Evolutionary conservation across 2,329 filamentous ascomycete species (phyloP), one percentile per base, ranked within the genome.

Genomic region (Fusarium vanettenii): DNA sequence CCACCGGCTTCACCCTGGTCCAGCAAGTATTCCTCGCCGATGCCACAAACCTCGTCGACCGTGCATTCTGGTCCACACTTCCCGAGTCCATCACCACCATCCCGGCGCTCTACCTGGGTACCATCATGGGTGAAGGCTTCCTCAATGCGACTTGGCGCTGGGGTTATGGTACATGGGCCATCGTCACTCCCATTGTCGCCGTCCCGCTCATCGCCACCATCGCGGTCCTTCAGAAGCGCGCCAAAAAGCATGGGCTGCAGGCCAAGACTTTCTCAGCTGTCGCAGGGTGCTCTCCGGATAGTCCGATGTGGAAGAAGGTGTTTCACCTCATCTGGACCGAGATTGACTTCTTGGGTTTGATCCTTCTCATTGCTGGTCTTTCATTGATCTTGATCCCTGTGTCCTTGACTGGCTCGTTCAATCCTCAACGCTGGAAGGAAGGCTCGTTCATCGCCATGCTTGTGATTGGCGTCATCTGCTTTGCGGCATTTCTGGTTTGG

Each of bases 401-500:
- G 5, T 52, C 45, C 29, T 52, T 52, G 45, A 52, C 45, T 29
- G 45, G 45, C 22, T 52, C 45, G 16, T 29, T 52, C 10, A 52
- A 52, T n/a, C 45, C 45, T 52, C 45, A 52, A 6, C 45, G 45
- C 16, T 52, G 45, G 45, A 52, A 52, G 16, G 45, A 52, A 16
- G 45, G 45, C 9, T 52, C 45, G 2, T 52, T 52, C 25, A 52
- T 52, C 11, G 45, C 45, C 5, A 52, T 52, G 45, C 45, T 52
- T 13, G 61, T 72, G 1, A 16, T 82, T 22, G 82, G 82, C 0
- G 74, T 77, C 1, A 25, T 77, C 4, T 71, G 71, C 6, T 67
- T 81, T 13, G 52, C 33, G 8, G 66, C 66, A 0, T 83, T 84
- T 61, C 56, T 80, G 5, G 50, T 82, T 6, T 85, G 83, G 82